Base-by-base conservation (phyloP, 2,329 filamentous ascomycete genomes). In the Colletotrichum godetiae region DNA sequence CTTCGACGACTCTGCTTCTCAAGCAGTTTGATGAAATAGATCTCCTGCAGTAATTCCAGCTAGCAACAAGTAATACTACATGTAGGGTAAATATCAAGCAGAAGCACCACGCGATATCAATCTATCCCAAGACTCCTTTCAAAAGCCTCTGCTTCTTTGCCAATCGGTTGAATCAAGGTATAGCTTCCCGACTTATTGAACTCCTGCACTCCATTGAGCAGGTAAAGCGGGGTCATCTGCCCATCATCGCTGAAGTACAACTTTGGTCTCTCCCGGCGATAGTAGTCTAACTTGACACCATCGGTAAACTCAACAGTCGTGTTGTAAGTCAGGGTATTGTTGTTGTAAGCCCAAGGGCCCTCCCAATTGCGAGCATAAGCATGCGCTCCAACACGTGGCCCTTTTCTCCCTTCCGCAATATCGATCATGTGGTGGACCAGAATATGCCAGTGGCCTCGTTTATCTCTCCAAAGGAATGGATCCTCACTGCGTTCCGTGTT, bases 161-260 rank as follows among this genome's bases (percentile, higher is more conserved):
- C 78, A 7, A 79, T 61, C 5, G 78, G 77, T 33, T 76, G 77
- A 19, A 78, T 74, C 3, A 78, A 59, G 2, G 77, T 77, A 11
- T 77, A 79, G 27, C 77, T 78, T 37, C 76, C 74, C 0, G 70
- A 65, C 3, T 68, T 79, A 49, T 79, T 77, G 55, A 82, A 78
- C 71, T 83, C 82, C 71, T 88, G 86, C 0, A 88, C 86, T 0
- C 86, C 86, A 42, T 82, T 88, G 1, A 83, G 78, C 72, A 88
- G 62, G 66, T 86, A 86, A 55, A 88, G 72, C 2, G 86, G 86
- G 15, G 80, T 85, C 80, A 86, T 80, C n/a, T 81, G 68, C 0
- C 83, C 83, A 70, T 88, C 86, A 1, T 82, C 78, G 68, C 85
- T 87, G 22, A 88, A 87, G 64, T 84, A 86, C 5, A 88, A 60